Percentiles rank a stretch among this genome's conserved stretches.
phyloP scores from a whole-genome alignment of 2,329 filamentous ascomycete species.

The Didymella arachidicola region DNA sequence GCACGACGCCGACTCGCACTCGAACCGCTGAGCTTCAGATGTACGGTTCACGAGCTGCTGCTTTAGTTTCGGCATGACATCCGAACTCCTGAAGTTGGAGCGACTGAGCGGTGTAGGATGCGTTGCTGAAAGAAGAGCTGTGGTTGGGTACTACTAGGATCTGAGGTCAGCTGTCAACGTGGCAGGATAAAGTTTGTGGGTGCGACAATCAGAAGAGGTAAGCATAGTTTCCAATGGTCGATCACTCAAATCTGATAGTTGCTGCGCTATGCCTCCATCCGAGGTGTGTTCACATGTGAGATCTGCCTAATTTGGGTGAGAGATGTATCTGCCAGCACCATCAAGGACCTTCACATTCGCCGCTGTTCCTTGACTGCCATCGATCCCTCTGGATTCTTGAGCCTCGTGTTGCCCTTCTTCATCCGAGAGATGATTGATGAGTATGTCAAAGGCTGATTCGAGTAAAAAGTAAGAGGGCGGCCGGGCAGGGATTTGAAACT shows the following conservation, averaged over 20 bases:
- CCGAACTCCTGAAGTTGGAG: slow-evolving; percentile 5
- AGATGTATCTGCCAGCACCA: neutral
- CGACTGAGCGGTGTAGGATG: slow-evolving; percentile 12
- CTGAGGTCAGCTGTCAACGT: slow-evolving; percentile 4
- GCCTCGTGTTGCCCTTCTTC: too few relatives aligned
- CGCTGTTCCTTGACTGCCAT: too few relatives aligned
- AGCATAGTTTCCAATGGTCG: neutral
- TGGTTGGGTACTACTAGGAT: too few relatives aligned
- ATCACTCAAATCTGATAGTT: neutral
- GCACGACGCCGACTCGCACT: neutral
- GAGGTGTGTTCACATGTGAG: neutral
- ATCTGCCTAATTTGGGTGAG: neutral
- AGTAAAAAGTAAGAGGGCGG: neutral
- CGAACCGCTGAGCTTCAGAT: slow-evolving; percentile 6
- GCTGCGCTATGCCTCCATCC: neutral
- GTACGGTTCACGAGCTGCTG: neutral
- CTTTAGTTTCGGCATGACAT: slow-evolving; percentile 11
- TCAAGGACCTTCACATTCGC: neutral
- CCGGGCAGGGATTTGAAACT: neutral
- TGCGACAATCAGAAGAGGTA: slow-evolving; percentile 15
- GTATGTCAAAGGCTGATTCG: neutral
- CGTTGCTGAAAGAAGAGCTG: slow-evolving; percentile 9
- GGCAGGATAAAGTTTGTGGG: neutral
- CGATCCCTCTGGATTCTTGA: too few relatives aligned
- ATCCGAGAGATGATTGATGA: neutral